Base-by-base conservation (phyloP, 768 basidiomycete genomes). In the Pleurotus giganteus region DNA sequence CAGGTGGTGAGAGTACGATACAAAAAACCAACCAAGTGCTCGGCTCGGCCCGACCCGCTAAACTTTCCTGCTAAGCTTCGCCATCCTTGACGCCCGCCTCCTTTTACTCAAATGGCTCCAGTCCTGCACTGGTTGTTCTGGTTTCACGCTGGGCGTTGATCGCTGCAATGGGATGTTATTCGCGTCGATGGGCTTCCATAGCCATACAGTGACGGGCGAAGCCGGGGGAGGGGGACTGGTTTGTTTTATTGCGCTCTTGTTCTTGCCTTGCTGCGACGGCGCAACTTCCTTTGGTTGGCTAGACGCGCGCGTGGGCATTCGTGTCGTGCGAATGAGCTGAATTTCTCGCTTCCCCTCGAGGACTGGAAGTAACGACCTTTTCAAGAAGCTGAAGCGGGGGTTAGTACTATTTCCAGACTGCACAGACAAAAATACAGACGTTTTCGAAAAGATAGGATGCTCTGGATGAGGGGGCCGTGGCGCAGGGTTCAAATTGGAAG, bases 361-460 rank as follows among this genome's bases (percentile, higher is more conserved):
- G 11, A 75, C 68, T 0, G 75, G 75, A 1, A 88, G 71, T 4
- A 88, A 69, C 12, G 71, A 65, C 17, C 61, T 71, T 65, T 86
- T 87, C 36, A 88, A 66, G 61, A 81, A 85, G 24, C 85, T 86
- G 54, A 11, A 13, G 26, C 21, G 29, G n/a, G n/a, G 13, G 29
- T 51, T 28, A 51, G 42, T 27, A 9, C 49, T 15, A 17, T 17
- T 21, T 31, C 19, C 41, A 13, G 27, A 19, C 12, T 17, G n/a
- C 17, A 13, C 37, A 15, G 7, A 43, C 39, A 31, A 17, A 15
- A 15, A 19, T 17, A 69, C 74, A 43, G 54, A 81, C 86, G 63
- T 70, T 53, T 84, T 69, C 12, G 86, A 88, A 17, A 80, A 76
- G 45, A 88, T 66, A 5, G 75, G 73, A 58, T 85, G 77, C 7